A percentile compares a stretch with the other conserved stretches of the same genome.
Evolutionary conservation across 306 rosid genomes (phyloP).

Genomic region (Corylus americana): DNA sequence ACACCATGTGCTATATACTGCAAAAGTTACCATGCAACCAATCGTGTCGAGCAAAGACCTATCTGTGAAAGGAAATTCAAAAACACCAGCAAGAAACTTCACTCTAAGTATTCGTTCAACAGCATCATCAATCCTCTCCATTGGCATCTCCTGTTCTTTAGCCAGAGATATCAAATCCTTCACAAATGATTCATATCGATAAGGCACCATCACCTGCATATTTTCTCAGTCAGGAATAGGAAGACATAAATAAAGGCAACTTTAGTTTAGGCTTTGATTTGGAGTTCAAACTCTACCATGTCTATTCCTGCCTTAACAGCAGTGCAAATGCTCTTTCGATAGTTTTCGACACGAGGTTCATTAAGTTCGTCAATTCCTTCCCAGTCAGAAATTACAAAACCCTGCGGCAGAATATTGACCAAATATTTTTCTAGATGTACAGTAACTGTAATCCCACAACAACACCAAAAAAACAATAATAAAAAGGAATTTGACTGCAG

Average conservation of each 20-base stretch:
- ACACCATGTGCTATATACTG: slow-evolving; percentile 11
- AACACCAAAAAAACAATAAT: slow-evolving; percentile 1
- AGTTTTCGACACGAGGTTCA: slow-evolving; percentile 57
- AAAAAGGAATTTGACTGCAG: not conserved
- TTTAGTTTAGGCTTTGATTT: slow-evolving; percentile 12
- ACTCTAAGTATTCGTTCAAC: slow-evolving; percentile 86
- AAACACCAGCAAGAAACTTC: slow-evolving; percentile 77
- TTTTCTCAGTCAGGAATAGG: slow-evolving; percentile 24
- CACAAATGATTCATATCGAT: slow-evolving; percentile 47
- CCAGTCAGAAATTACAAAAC: slow-evolving; percentile 87
- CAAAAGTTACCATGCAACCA: slow-evolving; percentile 74
- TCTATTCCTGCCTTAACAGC: slow-evolving; percentile 84
- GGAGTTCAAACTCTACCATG: slow-evolving; percentile 54
- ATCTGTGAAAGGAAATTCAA: slow-evolving; percentile 69
- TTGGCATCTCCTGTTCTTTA: slow-evolving; percentile 62
- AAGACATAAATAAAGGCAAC: slow-evolving; percentile 4
- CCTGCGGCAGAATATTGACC: slow-evolving; percentile 49
- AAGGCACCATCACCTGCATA: slow-evolving; percentile 80
- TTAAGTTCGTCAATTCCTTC: slow-evolving; percentile 71
- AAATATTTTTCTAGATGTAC: slow-evolving; percentile 2
- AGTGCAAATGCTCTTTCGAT: slow-evolving; percentile 59
- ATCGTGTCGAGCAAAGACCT: slow-evolving; percentile 72
- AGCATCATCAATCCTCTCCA: slow-evolving; percentile 76
- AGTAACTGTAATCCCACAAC: not conserved
- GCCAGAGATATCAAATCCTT: slow-evolving; percentile 54